Conservation (phyloP, 495 filamentous ascomycete species). For the Xylona heveae region DNA sequence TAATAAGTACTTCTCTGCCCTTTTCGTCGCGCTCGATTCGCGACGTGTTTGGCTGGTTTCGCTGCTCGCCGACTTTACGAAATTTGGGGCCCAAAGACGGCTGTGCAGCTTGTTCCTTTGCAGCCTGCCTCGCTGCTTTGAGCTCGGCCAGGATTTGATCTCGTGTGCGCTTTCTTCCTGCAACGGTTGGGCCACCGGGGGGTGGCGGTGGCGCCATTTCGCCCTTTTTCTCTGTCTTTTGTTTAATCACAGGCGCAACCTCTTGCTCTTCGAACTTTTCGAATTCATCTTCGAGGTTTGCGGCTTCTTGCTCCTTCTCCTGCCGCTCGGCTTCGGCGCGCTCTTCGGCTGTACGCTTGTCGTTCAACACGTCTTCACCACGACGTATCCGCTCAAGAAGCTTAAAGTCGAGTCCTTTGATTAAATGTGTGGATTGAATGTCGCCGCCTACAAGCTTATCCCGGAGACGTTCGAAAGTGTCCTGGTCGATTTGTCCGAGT, state of each 20-base stretch:
- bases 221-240: conserved; percentile 53
- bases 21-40: conserved; percentile 57
- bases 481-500: conserved; percentile 56
- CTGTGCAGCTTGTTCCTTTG: conserved; percentile 23
- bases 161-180: conserved; percentile 47
- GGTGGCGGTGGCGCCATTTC: conserved; percentile 41
- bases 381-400: conserved; percentile 26
- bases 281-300: conserved; percentile 55
- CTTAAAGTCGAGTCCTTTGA: conserved; percentile 79
- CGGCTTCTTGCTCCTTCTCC: conserved; percentile 14
- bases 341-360: conserved; percentile 1
- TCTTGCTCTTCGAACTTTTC: conserved; percentile 50
- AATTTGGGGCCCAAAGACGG: conserved; percentile 52
- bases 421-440: conserved; percentile 53
- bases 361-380: conserved; percentile 18
- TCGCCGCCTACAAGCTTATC: conserved; percentile 70
- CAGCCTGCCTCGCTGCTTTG: conserved; percentile 44
- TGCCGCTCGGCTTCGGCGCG: conserved; percentile 10
- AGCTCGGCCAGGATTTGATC: conserved; percentile 70
- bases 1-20: conserved; percentile 66
- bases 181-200: conserved; percentile 13
- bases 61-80: conserved; percentile 46
- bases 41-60: conserved; percentile 29
- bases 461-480: conserved; percentile 48
- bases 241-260: conserved; percentile 29